phyloP scores from a whole-genome alignment of 2,329 filamentous ascomycete genomes.

The Neonectria punicea region DNA sequence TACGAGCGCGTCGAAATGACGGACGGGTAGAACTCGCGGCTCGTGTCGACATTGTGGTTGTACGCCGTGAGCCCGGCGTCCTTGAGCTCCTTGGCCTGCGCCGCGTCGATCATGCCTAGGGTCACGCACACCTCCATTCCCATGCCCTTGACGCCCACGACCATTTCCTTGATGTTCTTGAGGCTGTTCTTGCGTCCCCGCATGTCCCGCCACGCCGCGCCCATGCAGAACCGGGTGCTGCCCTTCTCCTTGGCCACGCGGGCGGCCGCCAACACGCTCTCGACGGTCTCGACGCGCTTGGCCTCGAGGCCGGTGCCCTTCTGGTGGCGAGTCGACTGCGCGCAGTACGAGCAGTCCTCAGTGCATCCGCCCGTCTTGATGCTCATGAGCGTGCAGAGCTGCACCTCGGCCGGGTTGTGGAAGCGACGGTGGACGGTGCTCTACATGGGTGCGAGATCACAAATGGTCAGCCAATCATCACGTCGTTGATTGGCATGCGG shows the following conservation, averaged over 20 bases:
- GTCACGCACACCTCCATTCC: constrained; percentile 96
- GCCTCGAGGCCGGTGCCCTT: constrained; percentile 82
- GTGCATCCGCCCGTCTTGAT: constrained; percentile 95
- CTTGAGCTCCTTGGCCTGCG: constrained; percentile 84
- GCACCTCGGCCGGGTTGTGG: constrained; percentile 84
- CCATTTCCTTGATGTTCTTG: constrained; percentile 87
- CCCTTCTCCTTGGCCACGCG: constrained; percentile 83
- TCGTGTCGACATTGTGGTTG: constrained; percentile 95
- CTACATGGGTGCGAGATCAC: constrained; percentile 54
- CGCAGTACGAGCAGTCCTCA: constrained; percentile 94
- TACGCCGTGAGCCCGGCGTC: constrained; percentile 88
- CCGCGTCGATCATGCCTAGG: constrained; percentile 87
- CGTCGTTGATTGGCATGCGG: constrained; percentile 7
- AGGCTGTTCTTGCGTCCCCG: constrained; percentile 85
- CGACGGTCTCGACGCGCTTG: constrained; percentile 81
- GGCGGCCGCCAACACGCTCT: constrained; percentile 82
- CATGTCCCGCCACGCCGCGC: constrained; percentile 94
- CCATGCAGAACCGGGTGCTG: constrained; percentile 94
- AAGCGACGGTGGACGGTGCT: constrained; percentile 83
- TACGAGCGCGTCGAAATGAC: constrained; percentile 89
- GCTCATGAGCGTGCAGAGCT: constrained; percentile 96
- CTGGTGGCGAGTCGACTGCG: constrained; percentile 84
- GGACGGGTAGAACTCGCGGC: constrained; percentile 86
- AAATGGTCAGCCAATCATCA: constrained; percentile 30
- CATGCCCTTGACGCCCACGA: constrained; percentile 80